Evolutionary conservation across 768 basidiomycete species (phyloP).

Genomic region (Asterophora lycoperdoides): DNA sequence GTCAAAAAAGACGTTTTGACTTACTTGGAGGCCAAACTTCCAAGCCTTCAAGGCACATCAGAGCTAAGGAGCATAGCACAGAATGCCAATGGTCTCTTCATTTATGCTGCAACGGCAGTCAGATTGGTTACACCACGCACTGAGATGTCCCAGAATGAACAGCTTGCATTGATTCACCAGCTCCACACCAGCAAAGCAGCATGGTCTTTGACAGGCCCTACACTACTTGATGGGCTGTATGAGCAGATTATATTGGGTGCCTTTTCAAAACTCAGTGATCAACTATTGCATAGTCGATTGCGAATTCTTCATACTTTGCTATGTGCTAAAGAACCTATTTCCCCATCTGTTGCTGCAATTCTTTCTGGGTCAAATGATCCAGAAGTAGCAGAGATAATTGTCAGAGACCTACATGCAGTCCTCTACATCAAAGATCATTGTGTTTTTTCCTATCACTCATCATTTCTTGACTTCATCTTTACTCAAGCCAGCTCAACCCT

Average conservation of each 20-base stretch:
- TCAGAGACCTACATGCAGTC: slow-evolving; percentile 16
- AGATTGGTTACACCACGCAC: neutral
- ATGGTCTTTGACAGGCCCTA: neutral
- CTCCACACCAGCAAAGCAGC: neutral
- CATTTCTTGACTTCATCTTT: slow-evolving; percentile 21
- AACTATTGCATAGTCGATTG: slow-evolving; percentile 6
- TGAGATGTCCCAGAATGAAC: neutral
- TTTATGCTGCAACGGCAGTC: neutral
- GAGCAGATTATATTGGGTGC: slow-evolving; percentile 13
- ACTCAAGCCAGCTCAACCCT: neutral
- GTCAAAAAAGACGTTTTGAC: neutral
- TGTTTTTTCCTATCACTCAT: slow-evolving; percentile 21
- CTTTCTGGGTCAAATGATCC: slow-evolving; percentile 1
- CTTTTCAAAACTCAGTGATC: slow-evolving; percentile 10
- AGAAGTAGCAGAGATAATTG: slow-evolving; percentile 6
- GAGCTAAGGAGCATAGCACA: too few relatives aligned
- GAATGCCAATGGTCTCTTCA: too few relatives aligned
- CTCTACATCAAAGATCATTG: slow-evolving; percentile 15
- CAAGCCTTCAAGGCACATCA: too few relatives aligned
- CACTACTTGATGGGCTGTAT: slow-evolving; percentile 13
- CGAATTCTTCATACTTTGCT: slow-evolving; percentile 20
- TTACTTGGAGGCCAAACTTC: neutral
- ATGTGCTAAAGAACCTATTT: slow-evolving; percentile 16
- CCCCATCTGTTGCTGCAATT: slow-evolving; percentile 12
- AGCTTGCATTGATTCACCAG: neutral